Conservation (phyloP, 1,139 yeast genomes). For the Hemisphaericaspora subhashii region DNA sequence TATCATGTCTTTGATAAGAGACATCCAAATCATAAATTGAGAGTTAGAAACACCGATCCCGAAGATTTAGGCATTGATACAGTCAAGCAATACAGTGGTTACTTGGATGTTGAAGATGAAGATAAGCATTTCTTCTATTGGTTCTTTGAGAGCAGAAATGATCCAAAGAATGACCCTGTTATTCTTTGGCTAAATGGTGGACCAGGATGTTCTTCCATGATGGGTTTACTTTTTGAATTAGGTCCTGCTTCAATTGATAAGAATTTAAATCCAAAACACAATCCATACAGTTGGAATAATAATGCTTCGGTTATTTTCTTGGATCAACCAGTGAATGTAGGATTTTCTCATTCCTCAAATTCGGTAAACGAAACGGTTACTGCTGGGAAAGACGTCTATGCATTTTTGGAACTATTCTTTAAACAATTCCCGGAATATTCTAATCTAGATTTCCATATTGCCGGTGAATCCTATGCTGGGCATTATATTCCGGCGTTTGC, state of each 20-base stretch:
- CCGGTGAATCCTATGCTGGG: constrained; percentile 99
- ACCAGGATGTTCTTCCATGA: constrained; percentile 46
- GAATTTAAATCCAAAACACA: constrained; percentile 35
- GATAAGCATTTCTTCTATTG: constrained; percentile 68
- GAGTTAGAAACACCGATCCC: constrained; percentile 57
- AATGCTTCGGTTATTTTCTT: constrained; percentile 47
- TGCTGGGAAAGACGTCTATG: constrained; percentile 92
- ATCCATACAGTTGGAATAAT: constrained; percentile 45
- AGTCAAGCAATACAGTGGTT: constrained; percentile 84
- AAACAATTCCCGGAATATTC: constrained; percentile 85
- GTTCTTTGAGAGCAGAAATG: constrained; percentile 47
- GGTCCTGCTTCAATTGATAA: constrained; percentile 42
- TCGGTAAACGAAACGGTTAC: constrained; percentile 75
- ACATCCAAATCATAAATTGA: constrained; percentile 56
- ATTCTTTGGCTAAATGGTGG: constrained; percentile 50
- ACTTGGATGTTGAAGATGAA: constrained; percentile 78
- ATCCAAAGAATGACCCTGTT: constrained; percentile 45
- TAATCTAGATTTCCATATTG: constrained; percentile 75
- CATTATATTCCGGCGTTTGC: constrained; percentile 96
- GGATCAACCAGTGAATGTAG: constrained; percentile 55
- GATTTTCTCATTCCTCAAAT: constrained; percentile 74
- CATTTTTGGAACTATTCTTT: constrained; percentile 87
- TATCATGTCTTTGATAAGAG: constrained; percentile 47
- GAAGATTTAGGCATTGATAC: constrained; percentile 69
- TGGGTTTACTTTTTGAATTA: constrained; percentile 45